Evolutionary conservation across 305 asterid genomes (phyloP).

Genomic region (Fraxinus platypoda): DNA sequence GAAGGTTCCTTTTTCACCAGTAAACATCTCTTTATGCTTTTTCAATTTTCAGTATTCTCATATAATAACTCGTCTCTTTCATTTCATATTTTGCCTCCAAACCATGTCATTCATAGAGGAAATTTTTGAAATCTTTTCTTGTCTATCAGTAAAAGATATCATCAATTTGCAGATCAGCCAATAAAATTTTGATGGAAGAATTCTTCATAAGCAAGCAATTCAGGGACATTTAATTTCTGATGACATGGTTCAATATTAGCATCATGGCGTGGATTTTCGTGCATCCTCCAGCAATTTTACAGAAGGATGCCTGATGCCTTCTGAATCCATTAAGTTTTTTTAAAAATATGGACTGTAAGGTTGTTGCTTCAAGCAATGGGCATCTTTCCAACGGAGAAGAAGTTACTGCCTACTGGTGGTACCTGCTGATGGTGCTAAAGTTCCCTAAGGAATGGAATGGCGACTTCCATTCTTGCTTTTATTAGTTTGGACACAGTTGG

Average conservation of each 20-base stretch:
- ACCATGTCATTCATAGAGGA: background rate
- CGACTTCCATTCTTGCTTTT: background rate
- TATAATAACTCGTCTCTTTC: no score
- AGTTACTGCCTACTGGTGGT: no score
- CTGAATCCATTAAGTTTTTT: background rate
- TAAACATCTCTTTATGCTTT: no score
- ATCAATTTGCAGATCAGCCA: background rate
- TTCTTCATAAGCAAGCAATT: background rate
- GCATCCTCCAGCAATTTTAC: background rate
- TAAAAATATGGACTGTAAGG: no score
- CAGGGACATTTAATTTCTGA: background rate
- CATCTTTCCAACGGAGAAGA: background rate
- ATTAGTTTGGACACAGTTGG: background rate
- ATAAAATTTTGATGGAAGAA: background rate
- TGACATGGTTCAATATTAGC: background rate
- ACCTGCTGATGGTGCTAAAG: background rate
- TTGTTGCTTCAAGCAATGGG: background rate
- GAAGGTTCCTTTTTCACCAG: no score
- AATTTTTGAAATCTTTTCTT: background rate
- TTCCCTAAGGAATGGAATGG: background rate
- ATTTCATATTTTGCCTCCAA: background rate
- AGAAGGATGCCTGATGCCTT: background rate
- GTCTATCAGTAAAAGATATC: background rate
- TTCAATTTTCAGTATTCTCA: no score
- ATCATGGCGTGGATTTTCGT: background rate